phyloP scores from a whole-genome alignment of 192 early-diverging fungal species.

The Kickxella alabastrina region DNA sequence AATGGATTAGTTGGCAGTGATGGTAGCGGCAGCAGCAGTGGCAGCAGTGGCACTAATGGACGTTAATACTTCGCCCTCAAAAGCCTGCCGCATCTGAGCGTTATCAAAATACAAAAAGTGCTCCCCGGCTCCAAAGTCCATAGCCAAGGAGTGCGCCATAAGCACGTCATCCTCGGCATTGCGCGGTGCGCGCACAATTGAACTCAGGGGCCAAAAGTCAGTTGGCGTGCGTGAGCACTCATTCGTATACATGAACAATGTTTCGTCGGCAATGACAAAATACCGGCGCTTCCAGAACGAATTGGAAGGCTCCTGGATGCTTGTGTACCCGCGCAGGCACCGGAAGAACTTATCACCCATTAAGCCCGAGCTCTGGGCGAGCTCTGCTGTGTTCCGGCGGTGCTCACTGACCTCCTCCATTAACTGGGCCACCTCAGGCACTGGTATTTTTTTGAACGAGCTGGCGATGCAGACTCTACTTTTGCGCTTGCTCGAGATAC shows the following conservation, averaged over 20 bases:
- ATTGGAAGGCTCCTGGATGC: constrained; percentile 41
- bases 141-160: constrained; percentile 36
- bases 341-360: constrained; percentile 32
- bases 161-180: constrained; percentile 39
- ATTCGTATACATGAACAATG: constrained; percentile 43
- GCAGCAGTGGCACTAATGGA: constrained; percentile 2
- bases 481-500: constrained; percentile 8
- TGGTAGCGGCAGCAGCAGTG: not conserved
- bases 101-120: constrained; percentile 45
- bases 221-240: constrained; percentile 43
- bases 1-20: not conserved
- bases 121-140: constrained; percentile 40
- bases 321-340: constrained; percentile 43
- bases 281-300: constrained; percentile 47
- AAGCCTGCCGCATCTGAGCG: constrained; percentile 21
- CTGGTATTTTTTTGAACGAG: constrained; percentile 5
- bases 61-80: constrained; percentile 22
- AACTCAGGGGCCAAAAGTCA: constrained; percentile 18
- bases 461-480: constrained; percentile 19
- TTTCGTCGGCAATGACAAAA: constrained; percentile 41
- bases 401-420: constrained; percentile 26
- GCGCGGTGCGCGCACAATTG: constrained; percentile 21
- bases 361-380: constrained; percentile 30
- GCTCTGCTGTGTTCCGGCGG: constrained; percentile 24
- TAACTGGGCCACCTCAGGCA: constrained; percentile 27